These are phyloP conservation scores for Cryomyces minteri DNA, from an alignment of 495 filamentous ascomycete species.

Conservation along the genomic window DNA sequence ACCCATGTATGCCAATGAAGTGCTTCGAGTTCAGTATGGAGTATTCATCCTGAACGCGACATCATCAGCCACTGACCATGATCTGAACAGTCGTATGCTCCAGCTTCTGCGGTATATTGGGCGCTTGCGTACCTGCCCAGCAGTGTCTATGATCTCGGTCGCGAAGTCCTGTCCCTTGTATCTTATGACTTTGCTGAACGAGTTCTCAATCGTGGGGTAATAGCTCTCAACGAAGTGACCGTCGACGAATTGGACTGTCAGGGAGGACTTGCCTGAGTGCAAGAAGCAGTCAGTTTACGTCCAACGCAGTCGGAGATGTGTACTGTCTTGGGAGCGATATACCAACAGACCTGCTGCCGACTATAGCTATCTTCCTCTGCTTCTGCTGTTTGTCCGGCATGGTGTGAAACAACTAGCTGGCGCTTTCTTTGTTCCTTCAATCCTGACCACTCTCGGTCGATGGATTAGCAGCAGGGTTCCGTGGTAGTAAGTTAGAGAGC, in stretches of 20 bases:
- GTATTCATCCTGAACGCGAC: constrained; percentile 65
- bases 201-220: constrained; percentile 98
- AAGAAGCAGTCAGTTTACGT: not conserved
- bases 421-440: not conserved
- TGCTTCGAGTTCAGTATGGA: constrained; percentile 96
- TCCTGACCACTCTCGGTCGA: not conserved
- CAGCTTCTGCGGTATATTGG: not conserved
- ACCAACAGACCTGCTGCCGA: constrained; percentile 96
- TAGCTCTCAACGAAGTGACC: constrained; percentile 97
- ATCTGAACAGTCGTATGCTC: not conserved
- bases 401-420: not conserved
- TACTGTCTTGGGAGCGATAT: constrained; percentile 17
- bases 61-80: not conserved
- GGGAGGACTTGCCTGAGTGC: constrained; percentile 74
- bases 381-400: constrained; percentile 31
- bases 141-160: constrained; percentile 96
- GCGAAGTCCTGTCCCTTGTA: constrained; percentile 76
- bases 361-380: constrained; percentile 95
- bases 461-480: not conserved
- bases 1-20: constrained; percentile 98
- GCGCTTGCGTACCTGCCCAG: constrained; percentile 60
- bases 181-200: constrained; percentile 86
- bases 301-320: not conserved
- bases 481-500: not conserved
- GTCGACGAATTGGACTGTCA: constrained; percentile 95